Conservation (phyloP, 768 basidiomycete genomes). For the Cantharellus anzutake region DNA sequence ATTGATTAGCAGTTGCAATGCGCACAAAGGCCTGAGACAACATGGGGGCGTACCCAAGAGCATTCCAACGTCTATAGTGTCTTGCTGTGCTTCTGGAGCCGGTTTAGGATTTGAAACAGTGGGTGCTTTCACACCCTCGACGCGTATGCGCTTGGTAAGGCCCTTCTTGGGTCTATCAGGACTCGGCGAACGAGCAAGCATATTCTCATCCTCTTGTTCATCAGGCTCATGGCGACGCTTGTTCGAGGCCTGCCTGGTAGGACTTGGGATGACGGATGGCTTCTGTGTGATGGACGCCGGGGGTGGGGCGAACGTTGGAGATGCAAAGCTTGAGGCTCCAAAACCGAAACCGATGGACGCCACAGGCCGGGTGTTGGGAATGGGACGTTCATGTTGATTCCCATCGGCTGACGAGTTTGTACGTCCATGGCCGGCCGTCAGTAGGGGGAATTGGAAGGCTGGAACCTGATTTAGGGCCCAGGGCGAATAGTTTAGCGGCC, state of each 20-base stretch:
- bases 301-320: constrained; percentile 30
- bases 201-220: constrained; percentile 30
- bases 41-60: constrained; percentile 41
- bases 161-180: constrained; percentile 59
- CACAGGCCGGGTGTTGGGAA: constrained; percentile 30
- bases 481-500: too few species aligned
- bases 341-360: constrained; percentile 61
- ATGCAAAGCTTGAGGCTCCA: constrained; percentile 31
- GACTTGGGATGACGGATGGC: background rate
- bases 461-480: too few species aligned
- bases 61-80: constrained; percentile 62
- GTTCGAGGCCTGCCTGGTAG: background rate
- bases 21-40: background rate
- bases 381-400: constrained; percentile 4
- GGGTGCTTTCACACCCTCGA: constrained; percentile 11
- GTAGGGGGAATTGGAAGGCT: too few species aligned
- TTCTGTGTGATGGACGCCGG: background rate
- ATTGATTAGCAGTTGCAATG: constrained; percentile 1
- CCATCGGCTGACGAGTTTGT: too few species aligned
- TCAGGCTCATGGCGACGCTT: constrained; percentile 49
- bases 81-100: constrained; percentile 25
- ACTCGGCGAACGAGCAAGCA: constrained; percentile 36
- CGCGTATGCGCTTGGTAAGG: constrained; percentile 45
- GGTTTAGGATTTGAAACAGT: constrained; percentile 15
- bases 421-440: too few species aligned